phyloP scores from a whole-genome alignment of 805 yeast genomes.

The Candida suzukii region DNA sequence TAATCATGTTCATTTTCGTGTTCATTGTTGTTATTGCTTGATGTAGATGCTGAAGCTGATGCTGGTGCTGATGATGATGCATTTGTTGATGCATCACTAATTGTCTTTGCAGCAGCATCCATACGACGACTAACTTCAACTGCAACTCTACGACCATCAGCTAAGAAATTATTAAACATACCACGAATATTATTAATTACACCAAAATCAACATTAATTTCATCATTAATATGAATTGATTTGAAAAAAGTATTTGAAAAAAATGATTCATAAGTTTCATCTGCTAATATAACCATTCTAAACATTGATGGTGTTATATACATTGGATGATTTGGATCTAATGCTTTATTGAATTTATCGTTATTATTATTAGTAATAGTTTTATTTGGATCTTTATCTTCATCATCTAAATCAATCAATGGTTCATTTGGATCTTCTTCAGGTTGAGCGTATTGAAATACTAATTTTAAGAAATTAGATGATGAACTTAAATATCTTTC shows the following conservation, averaged over 20 bases:
- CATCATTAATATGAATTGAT: conserved; percentile 61
- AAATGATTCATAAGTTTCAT: conserved; percentile 84
- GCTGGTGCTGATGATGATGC: neutral
- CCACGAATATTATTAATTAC: conserved; percentile 61
- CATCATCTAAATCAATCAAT: conserved; percentile 37
- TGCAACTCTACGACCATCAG: conserved; percentile 91
- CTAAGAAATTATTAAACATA: conserved; percentile 84
- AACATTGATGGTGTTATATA: conserved; percentile 78
- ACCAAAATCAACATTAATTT: conserved; percentile 30
- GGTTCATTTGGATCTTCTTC: conserved; percentile 37
- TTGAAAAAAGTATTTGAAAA: conserved; percentile 62
- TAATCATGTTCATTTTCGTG: too few species aligned
- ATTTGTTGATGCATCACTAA: neutral
- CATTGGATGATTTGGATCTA: conserved; percentile 74
- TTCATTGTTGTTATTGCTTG: neutral
- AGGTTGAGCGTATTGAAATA: conserved; percentile 85
- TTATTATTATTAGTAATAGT: conserved; percentile 23
- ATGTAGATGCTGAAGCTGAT: neutral
- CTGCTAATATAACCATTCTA: conserved; percentile 90
- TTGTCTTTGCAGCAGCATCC: conserved; percentile 52
- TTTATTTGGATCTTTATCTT: conserved; percentile 19
- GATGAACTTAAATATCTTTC: conserved; percentile 83
- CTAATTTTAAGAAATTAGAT: conserved; percentile 76
- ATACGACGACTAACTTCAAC: conserved; percentile 81
- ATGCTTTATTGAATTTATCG: conserved; percentile 61